Base-by-base conservation (phyloP, 2,329 filamentous ascomycete species). In the Lasiodiplodia hormozganensis region DNA sequence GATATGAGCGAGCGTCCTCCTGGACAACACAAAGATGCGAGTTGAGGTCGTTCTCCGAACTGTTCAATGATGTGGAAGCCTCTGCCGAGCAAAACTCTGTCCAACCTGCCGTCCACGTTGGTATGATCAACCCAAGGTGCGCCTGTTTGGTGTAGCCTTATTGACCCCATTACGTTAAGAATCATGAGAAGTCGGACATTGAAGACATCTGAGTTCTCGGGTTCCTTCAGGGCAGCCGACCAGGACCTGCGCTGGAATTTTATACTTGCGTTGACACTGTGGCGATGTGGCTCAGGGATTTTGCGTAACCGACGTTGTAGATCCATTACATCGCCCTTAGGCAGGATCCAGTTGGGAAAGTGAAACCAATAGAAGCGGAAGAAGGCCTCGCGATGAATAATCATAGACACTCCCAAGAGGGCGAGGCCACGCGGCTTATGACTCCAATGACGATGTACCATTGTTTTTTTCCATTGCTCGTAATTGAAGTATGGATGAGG, bases 291-390 rank as follows among this genome's bases (percentile, higher is more conserved):
- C n/a, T 21, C 12, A 2, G 60, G 43, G 11, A 64, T 25, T 31
- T 23, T 51, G 25, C 25, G 25, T 31, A 64, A 16, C 36, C 47
- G 60, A 12, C 12, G 7, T 10, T 3, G 43, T 12, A 64, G n/a
- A 14, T 16, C 11, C 14, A 4, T 5, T 6, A 51, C 18, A 11
- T 14, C 16, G 18, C 14, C 7, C 4, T 10, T 2, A 1, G 16
- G n/a, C 11, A 64, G 23, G 11, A 38, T 14, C 12, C 10, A 38
- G 8, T 64, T 64, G 11, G 60, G 43, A 16, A 64, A 38, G 23
- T 64, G 60, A 11, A 64, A 64, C 60, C 60, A 64, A 31, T 51
- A 64, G 28, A 64, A 64, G 28, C 60, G 60, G n/a, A 36, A 64
- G 43, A 8, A 38, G 21, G 28, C 40, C 31, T 64, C 60, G 18